Evolutionary conservation across 177 flowering plant genomes (phyloP).

Genomic region (Vitis hybrid): DNA sequence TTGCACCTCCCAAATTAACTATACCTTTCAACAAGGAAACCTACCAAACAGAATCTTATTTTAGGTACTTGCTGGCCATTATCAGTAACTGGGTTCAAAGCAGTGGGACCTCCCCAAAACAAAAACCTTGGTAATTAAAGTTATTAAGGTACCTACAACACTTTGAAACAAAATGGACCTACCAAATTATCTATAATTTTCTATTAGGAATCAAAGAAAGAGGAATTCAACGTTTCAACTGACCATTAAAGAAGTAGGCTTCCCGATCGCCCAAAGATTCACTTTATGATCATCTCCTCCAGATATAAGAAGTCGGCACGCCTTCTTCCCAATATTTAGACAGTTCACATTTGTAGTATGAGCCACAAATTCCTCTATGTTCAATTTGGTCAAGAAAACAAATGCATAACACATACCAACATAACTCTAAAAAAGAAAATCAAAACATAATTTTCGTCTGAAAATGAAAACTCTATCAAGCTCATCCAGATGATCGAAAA

Average conservation of each 20-base stretch:
- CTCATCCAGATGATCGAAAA: too few species aligned
- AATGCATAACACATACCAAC: constrained; percentile 1
- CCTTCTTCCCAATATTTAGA: constrained; percentile 73
- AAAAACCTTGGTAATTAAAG: too few species aligned
- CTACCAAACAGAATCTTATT: too few species aligned
- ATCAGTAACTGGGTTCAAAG: too few species aligned
- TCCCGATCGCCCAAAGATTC: constrained; percentile 86
- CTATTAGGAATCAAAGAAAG: not conserved
- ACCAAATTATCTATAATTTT: not conserved
- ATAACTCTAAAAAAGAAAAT: not conserved
- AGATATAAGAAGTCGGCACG: constrained; percentile 54
- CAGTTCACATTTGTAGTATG: constrained; percentile 78
- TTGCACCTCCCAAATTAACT: too few species aligned
- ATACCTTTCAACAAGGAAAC: too few species aligned
- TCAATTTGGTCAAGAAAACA: constrained; percentile 47
- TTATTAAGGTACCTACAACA: too few species aligned
- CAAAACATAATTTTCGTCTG: not conserved
- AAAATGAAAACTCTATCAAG: not conserved
- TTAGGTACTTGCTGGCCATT: too few species aligned
- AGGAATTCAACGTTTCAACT: constrained; percentile 17
- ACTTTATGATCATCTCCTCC: constrained; percentile 89
- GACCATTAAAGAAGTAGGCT: constrained; percentile 72
- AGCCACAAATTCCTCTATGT: constrained; percentile 83
- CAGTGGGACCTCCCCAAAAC: too few species aligned
- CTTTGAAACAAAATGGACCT: too few species aligned